Percentiles rank a stretch among this genome's conserved stretches.
Conservation (phyloP, 129 eudicot genomes). For the Artemisia argyi region DNA sequence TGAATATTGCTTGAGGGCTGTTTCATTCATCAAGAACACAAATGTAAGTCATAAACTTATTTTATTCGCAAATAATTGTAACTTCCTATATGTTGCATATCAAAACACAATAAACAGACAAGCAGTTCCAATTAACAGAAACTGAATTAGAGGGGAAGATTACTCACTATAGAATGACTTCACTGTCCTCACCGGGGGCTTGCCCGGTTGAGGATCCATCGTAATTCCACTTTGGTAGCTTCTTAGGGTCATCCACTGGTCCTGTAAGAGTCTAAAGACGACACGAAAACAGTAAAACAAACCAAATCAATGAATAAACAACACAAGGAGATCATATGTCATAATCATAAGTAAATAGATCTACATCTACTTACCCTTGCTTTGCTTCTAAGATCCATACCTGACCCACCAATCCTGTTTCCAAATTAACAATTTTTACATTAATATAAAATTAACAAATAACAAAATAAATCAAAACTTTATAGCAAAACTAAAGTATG, state of each 20-base stretch:
- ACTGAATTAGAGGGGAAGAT: not conserved
- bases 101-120: too few species aligned
- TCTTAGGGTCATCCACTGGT: conserved; percentile 57
- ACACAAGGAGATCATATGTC: not conserved
- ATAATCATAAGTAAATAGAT: not conserved
- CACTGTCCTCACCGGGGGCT: conserved; percentile 95
- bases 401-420: conserved; percentile 93
- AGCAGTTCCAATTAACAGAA: not conserved
- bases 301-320: not conserved
- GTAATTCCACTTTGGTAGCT: conserved; percentile 92
- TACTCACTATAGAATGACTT: conserved; percentile 85
- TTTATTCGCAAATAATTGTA: too few species aligned
- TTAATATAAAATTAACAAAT: not conserved
- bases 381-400: conserved; percentile 88
- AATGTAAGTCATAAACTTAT: not conserved
- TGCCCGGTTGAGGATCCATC: conserved; percentile 95
- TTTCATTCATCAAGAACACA: conserved; percentile 23
- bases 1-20: conserved; percentile 98
- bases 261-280: conserved; percentile 61
- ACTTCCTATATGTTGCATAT: too few species aligned
- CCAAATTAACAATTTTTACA: conserved; percentile 15
- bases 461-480: not conserved
- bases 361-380: conserved; percentile 60
- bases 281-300: not conserved
- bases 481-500: not conserved